These are phyloP conservation scores for Anastatica hierochuntica DNA, from an alignment of 345 rosid species.

Conservation along the genomic window DNA sequence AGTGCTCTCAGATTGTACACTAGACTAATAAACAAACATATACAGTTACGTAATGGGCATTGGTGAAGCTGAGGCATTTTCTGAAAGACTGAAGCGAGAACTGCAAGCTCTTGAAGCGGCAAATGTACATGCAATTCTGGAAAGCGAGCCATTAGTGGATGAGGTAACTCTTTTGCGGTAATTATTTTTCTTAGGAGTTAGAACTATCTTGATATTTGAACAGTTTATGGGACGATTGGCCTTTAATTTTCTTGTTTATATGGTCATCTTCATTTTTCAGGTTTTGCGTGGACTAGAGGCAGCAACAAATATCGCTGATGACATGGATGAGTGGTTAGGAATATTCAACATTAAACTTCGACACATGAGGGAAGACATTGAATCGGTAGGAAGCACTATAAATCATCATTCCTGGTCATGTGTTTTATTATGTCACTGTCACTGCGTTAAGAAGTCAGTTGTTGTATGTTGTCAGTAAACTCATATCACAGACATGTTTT, in stretches of 20 bases:
- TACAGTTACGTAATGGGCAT: conserved; percentile 94
- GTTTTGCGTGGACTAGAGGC: conserved; percentile 93
- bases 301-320: conserved; percentile 86
- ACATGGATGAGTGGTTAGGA: conserved; percentile 98
- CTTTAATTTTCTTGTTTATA: background rate
- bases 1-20: background rate
- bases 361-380: conserved; percentile 99
- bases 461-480: background rate
- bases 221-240: background rate
- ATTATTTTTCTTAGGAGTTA: background rate
- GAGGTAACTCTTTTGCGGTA: conserved; percentile 40
- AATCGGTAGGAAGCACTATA: conserved; percentile 50
- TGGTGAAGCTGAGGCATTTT: conserved; percentile 97
- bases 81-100: conserved; percentile 95
- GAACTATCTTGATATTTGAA: background rate
- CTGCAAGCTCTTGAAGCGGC: conserved; percentile 99
- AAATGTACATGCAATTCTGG: conserved; percentile 97
- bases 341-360: conserved; percentile 93
- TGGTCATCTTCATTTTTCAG: conserved; percentile 30
- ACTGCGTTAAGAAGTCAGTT: background rate
- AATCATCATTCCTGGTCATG: background rate
- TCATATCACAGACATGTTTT: too few species aligned
- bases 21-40: conserved; percentile 4
- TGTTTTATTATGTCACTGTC: background rate
- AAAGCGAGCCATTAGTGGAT: conserved; percentile 88